Evolutionary conservation across 805 yeast genomes (phyloP).

Genomic region (Yamadazyma laniorum): DNA sequence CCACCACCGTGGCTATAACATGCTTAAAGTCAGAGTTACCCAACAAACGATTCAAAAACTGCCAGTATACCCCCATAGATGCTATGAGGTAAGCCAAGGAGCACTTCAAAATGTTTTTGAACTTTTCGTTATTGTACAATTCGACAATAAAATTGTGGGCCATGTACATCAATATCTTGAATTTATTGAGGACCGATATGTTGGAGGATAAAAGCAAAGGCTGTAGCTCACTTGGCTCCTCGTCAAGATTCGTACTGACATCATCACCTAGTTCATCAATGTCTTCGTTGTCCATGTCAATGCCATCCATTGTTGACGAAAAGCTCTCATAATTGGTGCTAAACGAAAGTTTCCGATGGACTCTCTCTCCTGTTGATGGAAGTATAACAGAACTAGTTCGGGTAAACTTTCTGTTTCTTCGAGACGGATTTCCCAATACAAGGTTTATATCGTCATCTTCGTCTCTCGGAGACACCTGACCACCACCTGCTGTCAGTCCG

Average conservation of each 20-base stretch:
- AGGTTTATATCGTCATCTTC: conserved; percentile 10
- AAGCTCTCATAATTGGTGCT: conserved; percentile 20
- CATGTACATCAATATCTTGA: conserved; percentile 5
- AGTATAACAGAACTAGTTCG: conserved; percentile 36
- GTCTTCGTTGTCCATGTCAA: neutral
- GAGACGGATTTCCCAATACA: conserved; percentile 14
- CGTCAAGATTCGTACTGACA: neutral
- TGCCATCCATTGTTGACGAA: conserved; percentile 3
- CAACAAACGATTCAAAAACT: conserved; percentile 46
- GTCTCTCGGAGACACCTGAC: neutral
- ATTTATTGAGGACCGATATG: conserved; percentile 7
- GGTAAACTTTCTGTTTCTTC: conserved; percentile 9
- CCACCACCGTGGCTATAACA: conserved; percentile 77
- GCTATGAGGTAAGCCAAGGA: conserved; percentile 73
- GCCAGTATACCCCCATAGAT: conserved; percentile 66
- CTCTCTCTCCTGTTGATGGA: conserved; percentile 39
- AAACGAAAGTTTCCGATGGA: conserved; percentile 32
- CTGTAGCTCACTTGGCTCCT: neutral
- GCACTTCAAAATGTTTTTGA: conserved; percentile 53
- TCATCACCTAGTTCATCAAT: too few species aligned
- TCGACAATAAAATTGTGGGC: conserved; percentile 1
- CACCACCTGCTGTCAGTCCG: conserved; percentile 2
- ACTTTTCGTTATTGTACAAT: conserved; percentile 16
- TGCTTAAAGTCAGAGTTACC: conserved; percentile 77
- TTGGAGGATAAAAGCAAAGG: conserved; percentile 2